Evolutionary conservation across 2,329 filamentous ascomycete genomes (phyloP), one percentile per base, ranked within the genome.

Genomic region (Teratosphaeria viscida): DNA sequence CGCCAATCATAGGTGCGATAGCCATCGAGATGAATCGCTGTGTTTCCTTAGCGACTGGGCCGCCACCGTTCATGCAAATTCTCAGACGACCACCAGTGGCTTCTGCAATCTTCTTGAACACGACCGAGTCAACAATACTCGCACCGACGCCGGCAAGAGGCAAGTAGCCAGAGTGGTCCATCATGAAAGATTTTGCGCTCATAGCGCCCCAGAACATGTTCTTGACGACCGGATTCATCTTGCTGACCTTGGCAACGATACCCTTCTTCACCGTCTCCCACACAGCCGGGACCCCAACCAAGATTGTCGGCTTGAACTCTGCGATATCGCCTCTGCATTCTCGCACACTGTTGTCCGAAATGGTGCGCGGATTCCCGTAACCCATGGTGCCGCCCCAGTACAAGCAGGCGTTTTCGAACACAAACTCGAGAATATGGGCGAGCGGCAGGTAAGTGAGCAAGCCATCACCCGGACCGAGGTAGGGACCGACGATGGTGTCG

Each of bases 181-280:
- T 77, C 61, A 87, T 75, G 73, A 85, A 84, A 66, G 76, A 77
- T 75, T 87, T 87, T 54, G 82, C 78, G 32, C 80, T 76, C 73
- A 84, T 76, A 12, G 82, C 84, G 57, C 80, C 83, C 84, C 84
- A 87, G 81, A 99, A 99, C 63, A 97, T 76, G 68, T 86, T 85
- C 75, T 81, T 86, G 60, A 87, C 81, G 52, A 97, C 60, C n/a
- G 81, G 74, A 68, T 85, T 86, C 62, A 87, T 82, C 60, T 82
- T 78, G 71, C 89, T 87, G 61, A 97, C 86, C 75, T 91, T 90
- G 68, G 79, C 77, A 64, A 92, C 79, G 68, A 99, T 89, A 58
- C 94, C 94, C 80, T 99, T 99, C 80, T 91, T 92, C 69, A 99
- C 88, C 1, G 90, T 92, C 77, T 99, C 94, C 92, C 92, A 99